A percentile compares a stretch with the other conserved stretches of the same genome.
These are phyloP conservation scores for Symbiodinium pilosum DNA, from an alignment of 73 alveolate genomes.

Conservation along the genomic window DNA sequence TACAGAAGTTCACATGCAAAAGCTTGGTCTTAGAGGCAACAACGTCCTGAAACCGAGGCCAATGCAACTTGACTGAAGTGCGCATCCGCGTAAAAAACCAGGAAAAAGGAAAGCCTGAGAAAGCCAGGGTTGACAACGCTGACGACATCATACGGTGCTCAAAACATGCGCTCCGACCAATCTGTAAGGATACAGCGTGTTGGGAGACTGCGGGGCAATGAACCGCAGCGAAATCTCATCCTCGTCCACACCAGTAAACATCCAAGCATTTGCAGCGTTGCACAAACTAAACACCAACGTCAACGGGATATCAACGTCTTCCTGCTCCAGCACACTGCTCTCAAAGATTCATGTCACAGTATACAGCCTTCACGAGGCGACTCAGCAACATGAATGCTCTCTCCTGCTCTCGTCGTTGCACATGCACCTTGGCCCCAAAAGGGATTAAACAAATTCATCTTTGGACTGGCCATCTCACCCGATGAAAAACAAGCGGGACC, in stretches of 20 bases:
- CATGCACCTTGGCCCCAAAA: conserved; percentile 26
- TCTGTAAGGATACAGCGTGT: background rate
- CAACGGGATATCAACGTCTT: background rate
- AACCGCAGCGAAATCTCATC: conserved; percentile 67
- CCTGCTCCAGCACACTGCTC: background rate
- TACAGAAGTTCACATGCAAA: background rate
- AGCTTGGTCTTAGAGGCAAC: too few relatives aligned
- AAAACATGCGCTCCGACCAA: background rate
- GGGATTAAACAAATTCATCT: background rate
- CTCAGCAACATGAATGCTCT: background rate
- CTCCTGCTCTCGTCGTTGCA: conserved; percentile 50
- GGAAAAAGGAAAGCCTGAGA: conserved; percentile 54
- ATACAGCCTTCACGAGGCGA: too few relatives aligned
- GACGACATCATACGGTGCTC: background rate
- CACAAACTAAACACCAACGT: too few relatives aligned
- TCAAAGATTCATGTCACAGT: too few relatives aligned
- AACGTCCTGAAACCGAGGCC: too few relatives aligned
- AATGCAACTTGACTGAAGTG: conserved; percentile 54
- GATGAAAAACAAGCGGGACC: too few relatives aligned
- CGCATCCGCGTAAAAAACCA: conserved; percentile 69
- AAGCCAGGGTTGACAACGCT: too few relatives aligned
- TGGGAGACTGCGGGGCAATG: conserved; percentile 75
- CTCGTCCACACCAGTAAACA: too few relatives aligned
- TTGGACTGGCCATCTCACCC: too few relatives aligned
- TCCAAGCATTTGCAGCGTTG: background rate